Percentiles rank a stretch among this genome's conserved stretches.
Conservation (phyloP, 768 basidiomycete genomes). For the Russula sp. region DNA sequence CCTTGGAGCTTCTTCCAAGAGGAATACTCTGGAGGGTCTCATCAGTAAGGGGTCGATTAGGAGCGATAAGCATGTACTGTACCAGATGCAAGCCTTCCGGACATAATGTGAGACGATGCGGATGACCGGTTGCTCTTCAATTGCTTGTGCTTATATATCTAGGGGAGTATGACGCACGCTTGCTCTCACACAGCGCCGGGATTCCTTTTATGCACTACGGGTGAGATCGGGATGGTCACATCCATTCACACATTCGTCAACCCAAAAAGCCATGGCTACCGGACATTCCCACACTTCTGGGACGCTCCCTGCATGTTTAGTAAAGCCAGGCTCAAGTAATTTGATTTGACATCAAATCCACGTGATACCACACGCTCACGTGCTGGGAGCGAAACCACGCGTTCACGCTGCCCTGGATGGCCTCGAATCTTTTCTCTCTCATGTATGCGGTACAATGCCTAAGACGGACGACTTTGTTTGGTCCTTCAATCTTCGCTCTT, state of each 20-base stretch:
- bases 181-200: background rate
- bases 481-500: conserved; percentile 30
- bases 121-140: background rate
- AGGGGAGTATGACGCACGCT: conserved; percentile 9
- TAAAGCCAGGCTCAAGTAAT: too few species aligned
- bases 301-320: background rate
- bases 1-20: conserved; percentile 89
- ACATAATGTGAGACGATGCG: conserved; percentile 14
- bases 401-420: too few species aligned
- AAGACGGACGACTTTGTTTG: conserved; percentile 25
- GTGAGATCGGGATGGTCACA: background rate
- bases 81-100: conserved; percentile 25
- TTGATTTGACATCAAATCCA: too few species aligned
- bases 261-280: background rate
- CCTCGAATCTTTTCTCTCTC: too few species aligned
- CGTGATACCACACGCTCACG: background rate
- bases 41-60: background rate
- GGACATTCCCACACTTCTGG: background rate
- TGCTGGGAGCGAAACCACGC: background rate
- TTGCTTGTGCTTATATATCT: conserved; percentile 5
- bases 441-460: conserved; percentile 5
- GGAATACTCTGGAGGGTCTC: conserved; percentile 57
- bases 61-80: conserved; percentile 16
- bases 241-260: background rate
- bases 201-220: background rate